Conservation (phyloP, 768 basidiomycete genomes). For the Tulasnella sp. region DNA sequence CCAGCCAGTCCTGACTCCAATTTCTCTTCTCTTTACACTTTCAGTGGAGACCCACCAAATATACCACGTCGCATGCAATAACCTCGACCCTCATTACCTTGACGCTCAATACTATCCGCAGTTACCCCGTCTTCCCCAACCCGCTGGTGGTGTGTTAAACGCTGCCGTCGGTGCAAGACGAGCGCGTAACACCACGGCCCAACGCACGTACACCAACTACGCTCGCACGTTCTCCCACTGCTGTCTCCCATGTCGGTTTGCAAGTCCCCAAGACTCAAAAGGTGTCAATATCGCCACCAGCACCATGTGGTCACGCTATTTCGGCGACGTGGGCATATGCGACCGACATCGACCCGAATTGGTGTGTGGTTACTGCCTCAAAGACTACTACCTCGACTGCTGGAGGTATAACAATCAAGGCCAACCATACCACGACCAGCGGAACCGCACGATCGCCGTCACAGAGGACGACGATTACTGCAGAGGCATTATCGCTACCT, state of each 20-base stretch:
- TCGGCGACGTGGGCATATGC: slow-evolving; percentile 15
- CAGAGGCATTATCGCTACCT: slow-evolving; percentile 25
- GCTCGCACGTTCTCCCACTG: slow-evolving; percentile 18
- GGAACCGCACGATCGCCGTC: slow-evolving; percentile 8
- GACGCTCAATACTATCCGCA: slow-evolving; percentile 10
- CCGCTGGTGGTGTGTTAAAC: neutral
- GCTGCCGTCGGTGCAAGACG: neutral
- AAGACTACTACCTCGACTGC: slow-evolving; percentile 12
- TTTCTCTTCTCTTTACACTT: neutral
- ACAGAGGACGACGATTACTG: slow-evolving; percentile 22
- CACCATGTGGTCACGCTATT: slow-evolving; percentile 13
- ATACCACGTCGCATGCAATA: neutral
- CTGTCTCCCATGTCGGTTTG: slow-evolving; percentile 20
- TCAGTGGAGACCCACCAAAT: neutral
- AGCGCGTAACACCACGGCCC: neutral
- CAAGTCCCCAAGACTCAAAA: neutral
- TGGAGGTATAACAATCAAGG: neutral
- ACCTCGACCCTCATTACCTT: slow-evolving; percentile 5
- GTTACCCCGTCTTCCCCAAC: neutral
- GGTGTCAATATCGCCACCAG: slow-evolving; percentile 10
- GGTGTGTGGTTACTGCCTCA: slow-evolving; percentile 27
- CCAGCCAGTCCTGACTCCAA: slow-evolving; percentile 17
- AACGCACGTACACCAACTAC: slow-evolving; percentile 15
- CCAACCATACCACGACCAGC: slow-evolving; percentile 3
- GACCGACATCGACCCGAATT: neutral